Evolutionary conservation across 1,284 basidiomycete species (phyloP).

Genomic region (Porogramme epimiltina): DNA sequence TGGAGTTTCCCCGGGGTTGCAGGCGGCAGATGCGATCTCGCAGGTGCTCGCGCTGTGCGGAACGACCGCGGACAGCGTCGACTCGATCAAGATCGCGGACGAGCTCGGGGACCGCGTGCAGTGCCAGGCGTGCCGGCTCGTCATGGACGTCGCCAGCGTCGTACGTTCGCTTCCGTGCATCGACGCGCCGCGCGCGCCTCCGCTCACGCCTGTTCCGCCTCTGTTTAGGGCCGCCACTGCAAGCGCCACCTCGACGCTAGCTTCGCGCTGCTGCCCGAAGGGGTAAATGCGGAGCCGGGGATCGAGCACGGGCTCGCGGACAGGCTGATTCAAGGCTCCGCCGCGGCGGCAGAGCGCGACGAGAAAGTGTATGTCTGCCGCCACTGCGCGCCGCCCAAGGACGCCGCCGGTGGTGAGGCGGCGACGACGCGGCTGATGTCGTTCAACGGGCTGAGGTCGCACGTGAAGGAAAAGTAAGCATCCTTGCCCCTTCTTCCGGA

Average conservation of each 20-base stretch:
- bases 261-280: constrained; percentile 35
- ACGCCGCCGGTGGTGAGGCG: background rate
- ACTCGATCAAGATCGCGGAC: constrained; percentile 27
- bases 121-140: constrained; percentile 57
- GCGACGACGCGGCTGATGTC: constrained; percentile 13
- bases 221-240: constrained; percentile 55
- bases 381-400: constrained; percentile 41
- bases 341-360: constrained; percentile 31
- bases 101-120: constrained; percentile 37
- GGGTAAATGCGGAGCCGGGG: constrained; percentile 29
- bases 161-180: constrained; percentile 34
- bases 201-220: background rate
- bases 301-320: constrained; percentile 35
- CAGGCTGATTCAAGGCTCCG: constrained; percentile 29
- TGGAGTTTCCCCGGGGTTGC: background rate
- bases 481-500: background rate
- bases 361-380: constrained; percentile 51
- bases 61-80: constrained; percentile 34
- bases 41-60: constrained; percentile 36
- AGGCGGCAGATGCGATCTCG: constrained; percentile 47
- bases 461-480: constrained; percentile 59
- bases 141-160: constrained; percentile 51
- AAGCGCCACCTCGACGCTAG: constrained; percentile 61
- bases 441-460: constrained; percentile 61
- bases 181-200: background rate